phyloP scores from a whole-genome alignment of 179 eudicot genomes.

The Beta corolliflora region DNA sequence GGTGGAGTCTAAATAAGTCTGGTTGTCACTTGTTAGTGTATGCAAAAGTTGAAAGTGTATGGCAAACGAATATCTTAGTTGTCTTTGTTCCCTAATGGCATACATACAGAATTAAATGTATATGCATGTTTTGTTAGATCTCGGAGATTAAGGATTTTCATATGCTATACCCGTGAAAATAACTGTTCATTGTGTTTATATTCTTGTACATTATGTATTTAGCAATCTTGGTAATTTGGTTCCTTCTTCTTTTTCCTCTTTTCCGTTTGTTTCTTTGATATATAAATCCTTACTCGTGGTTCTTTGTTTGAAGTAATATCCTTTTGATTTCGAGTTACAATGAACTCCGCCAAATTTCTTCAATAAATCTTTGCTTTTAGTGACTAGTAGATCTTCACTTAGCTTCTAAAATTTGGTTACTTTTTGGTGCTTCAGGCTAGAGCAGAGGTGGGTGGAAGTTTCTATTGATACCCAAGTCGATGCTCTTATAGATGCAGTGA shows the following conservation, averaged over 20 bases:
- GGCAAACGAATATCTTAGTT: neutral
- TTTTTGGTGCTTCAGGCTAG: conserved; percentile 54
- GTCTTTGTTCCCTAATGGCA: neutral
- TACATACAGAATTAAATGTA: neutral
- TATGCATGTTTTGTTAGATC: neutral
- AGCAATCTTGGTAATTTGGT: neutral
- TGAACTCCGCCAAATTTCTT: neutral
- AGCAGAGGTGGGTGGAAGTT: conserved; percentile 88
- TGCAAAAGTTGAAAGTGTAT: neutral
- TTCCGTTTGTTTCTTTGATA: neutral
- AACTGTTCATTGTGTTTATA: neutral
- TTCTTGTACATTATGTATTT: neutral
- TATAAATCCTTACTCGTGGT: neutral
- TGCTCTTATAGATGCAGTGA: conserved; percentile 74
- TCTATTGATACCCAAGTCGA: conserved; percentile 81
- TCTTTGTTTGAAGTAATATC: neutral
- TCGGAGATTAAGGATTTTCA: neutral
- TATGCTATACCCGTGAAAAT: neutral
- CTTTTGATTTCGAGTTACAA: neutral
- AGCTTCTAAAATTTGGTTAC: neutral
- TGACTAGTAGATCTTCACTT: neutral
- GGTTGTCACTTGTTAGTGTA: neutral
- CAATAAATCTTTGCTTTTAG: neutral
- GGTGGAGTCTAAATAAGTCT: neutral
- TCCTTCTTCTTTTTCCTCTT: neutral